phyloP scores from a whole-genome alignment of 202 grass and related monocot genomes.

The Musa balbisiana region DNA sequence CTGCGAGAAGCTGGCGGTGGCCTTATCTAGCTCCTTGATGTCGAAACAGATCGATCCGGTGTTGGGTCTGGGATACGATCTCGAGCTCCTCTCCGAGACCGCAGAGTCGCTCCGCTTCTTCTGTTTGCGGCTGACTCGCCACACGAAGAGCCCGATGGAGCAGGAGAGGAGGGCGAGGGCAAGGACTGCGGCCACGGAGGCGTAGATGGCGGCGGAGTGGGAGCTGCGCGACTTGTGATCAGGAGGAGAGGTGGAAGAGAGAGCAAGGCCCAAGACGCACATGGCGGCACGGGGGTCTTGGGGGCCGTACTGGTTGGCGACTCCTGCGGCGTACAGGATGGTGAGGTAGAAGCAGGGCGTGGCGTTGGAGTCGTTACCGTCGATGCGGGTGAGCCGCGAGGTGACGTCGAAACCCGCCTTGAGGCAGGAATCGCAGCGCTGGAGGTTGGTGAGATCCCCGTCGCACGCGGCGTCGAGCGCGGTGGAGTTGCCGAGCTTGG shows the following conservation, averaged over 20 bases:
- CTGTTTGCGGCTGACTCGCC: conserved; percentile 28
- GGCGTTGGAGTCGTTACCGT: conserved; percentile 42
- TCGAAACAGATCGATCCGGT: conserved; percentile 67
- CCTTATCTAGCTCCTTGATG: conserved; percentile 54
- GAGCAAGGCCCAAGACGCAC: conserved; percentile 51
- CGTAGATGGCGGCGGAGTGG: conserved; percentile 29
- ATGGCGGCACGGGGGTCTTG: conserved; percentile 30
- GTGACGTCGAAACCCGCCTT: conserved; percentile 34
- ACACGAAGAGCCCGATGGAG: conserved; percentile 23
- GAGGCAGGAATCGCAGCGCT: conserved; percentile 34
- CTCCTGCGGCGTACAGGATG: conserved; percentile 50
- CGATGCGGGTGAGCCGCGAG: conserved; percentile 35
- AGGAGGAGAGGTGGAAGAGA: conserved; percentile 13
- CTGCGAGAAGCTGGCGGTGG: conserved; percentile 54
- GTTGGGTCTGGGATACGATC: conserved; percentile 53
- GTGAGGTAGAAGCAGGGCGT: conserved; percentile 54
- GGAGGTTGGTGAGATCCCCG: conserved; percentile 30
- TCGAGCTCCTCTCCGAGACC: neutral
- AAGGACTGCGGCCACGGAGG: conserved; percentile 29
- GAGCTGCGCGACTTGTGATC: conserved; percentile 10
- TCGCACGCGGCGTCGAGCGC: conserved; percentile 48
- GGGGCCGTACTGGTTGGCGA: conserved; percentile 42
- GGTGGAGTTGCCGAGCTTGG: conserved; percentile 27
- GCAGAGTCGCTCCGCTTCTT: neutral
- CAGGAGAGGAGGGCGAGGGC: conserved; percentile 33